These are phyloP conservation scores for Sugiyamaella sp. DNA, from an alignment of 1,139 yeast genomes.

Conservation along the genomic window DNA sequence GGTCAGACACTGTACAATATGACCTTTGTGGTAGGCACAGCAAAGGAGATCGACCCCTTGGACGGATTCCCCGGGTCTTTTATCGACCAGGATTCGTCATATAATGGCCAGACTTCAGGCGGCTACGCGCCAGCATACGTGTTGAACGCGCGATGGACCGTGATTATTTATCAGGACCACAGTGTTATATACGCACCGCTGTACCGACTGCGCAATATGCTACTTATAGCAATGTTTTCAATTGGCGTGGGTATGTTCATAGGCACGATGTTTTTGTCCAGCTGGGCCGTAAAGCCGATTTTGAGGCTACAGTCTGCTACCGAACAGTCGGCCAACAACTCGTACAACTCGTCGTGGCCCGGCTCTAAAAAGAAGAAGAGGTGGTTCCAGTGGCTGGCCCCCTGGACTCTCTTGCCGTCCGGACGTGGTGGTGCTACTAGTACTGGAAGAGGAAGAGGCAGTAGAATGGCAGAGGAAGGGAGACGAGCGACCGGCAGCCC, in stretches of 20 bases:
- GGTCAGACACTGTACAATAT: slow-evolving; percentile 28
- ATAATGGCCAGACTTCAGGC: slow-evolving; percentile 56
- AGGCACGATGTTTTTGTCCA: slow-evolving; percentile 79
- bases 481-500: slow-evolving; percentile 3
- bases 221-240: slow-evolving; percentile 78
- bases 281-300: slow-evolving; percentile 86
- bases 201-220: slow-evolving; percentile 63
- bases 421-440: too few species aligned
- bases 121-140: slow-evolving; percentile 66
- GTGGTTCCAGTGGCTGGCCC: slow-evolving; percentile 5
- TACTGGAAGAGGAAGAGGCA: too few species aligned
- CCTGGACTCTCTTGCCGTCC: neutral
- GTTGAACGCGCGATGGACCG: slow-evolving; percentile 62
- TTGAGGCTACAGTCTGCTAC: slow-evolving; percentile 83
- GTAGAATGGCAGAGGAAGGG: too few species aligned
- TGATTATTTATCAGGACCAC: slow-evolving; percentile 67
- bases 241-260: slow-evolving; percentile 78
- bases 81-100: slow-evolving; percentile 47
- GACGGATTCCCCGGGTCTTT: slow-evolving; percentile 53
- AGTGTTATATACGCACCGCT: slow-evolving; percentile 66
- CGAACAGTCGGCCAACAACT: slow-evolving; percentile 51
- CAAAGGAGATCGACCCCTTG: slow-evolving; percentile 41
- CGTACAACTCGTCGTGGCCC: slow-evolving; percentile 9
- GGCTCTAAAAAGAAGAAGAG: neutral
- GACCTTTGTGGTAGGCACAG: slow-evolving; percentile 24